These are phyloP conservation scores for Cystofilobasidium macerans DNA, from an alignment of 768 basidiomycete species.

Conservation along the genomic window DNA sequence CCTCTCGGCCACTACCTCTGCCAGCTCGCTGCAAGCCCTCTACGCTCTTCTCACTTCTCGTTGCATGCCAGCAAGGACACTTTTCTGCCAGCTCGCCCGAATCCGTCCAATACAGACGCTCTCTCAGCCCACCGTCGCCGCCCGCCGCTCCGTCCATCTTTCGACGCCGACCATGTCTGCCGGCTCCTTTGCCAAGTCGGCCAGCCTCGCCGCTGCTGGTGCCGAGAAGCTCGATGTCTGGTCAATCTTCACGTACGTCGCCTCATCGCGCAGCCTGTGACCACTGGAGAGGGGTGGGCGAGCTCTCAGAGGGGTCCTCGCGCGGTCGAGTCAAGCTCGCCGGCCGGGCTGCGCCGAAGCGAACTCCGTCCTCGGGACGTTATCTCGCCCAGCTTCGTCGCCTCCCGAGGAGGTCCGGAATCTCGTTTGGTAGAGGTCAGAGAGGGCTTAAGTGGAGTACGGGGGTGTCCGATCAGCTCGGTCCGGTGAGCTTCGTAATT, in stretches of 20 bases:
- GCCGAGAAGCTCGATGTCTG: slow-evolving; percentile 57
- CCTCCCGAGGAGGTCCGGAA: too few species aligned
- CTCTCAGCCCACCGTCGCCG: too few species aligned
- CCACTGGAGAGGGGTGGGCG: background rate
- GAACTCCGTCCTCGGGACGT: background rate
- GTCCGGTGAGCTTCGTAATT: too few species aligned
- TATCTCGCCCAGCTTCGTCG: too few species aligned
- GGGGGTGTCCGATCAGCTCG: too few species aligned
- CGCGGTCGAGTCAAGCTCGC: background rate
- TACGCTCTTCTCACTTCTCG: background rate
- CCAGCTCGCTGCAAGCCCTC: too few species aligned
- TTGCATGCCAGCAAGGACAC: background rate
- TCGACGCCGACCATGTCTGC: background rate
- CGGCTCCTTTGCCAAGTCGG: slow-evolving; percentile 1
- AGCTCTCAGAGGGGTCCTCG: too few species aligned
- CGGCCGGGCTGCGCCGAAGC: background rate
- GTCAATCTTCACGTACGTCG: slow-evolving; percentile 51
- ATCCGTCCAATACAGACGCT: too few species aligned
- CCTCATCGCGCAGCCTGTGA: slow-evolving; percentile 16
- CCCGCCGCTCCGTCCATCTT: background rate
- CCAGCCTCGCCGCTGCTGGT: slow-evolving; percentile 9
- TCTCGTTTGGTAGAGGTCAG: too few species aligned
- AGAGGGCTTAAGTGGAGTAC: too few species aligned
- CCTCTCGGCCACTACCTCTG: background rate
- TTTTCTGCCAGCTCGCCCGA: background rate